A percentile compares a stretch with the other conserved stretches of the same genome.
Conservation (phyloP, 768 basidiomycete genomes). For the Pleurotus ostreatus region DNA sequence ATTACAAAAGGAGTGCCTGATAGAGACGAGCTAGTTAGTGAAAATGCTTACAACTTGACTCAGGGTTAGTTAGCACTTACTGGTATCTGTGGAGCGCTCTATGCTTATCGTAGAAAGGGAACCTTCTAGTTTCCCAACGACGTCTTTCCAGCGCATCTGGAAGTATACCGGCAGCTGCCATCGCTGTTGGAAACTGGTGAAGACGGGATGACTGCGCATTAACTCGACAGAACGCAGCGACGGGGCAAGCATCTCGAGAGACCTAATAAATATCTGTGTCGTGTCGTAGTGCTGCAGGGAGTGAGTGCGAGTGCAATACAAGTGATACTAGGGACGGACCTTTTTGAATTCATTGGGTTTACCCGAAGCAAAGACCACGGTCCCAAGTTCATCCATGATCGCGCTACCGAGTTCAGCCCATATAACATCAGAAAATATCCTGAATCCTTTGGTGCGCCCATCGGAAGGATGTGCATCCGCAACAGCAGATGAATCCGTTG, state of each 20-base stretch:
- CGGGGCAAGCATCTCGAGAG: conserved; percentile 80
- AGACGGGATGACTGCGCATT: conserved; percentile 73
- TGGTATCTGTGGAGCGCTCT: conserved; percentile 17
- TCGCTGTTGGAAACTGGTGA: conserved; percentile 67
- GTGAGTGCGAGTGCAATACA: conserved; percentile 1
- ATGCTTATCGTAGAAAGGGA: conserved; percentile 41
- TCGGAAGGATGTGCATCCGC: conserved; percentile 1
- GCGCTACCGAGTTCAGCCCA: conserved; percentile 82
- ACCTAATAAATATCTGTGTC: conserved; percentile 76
- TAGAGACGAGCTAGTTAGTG: background rate
- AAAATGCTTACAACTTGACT: background rate
- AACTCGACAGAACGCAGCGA: conserved; percentile 63
- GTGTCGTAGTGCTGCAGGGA: conserved; percentile 72
- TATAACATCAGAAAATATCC: conserved; percentile 83
- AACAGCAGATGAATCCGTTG: background rate
- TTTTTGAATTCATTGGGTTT: conserved; percentile 86
- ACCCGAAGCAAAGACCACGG: conserved; percentile 84
- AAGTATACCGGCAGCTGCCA: conserved; percentile 99
- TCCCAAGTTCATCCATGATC: conserved; percentile 83
- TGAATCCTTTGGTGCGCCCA: conserved; percentile 47
- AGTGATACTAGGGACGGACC: conserved; percentile 37
- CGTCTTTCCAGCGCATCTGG: conserved; percentile 96
- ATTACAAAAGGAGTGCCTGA: conserved; percentile 41
- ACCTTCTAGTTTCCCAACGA: conserved; percentile 74
- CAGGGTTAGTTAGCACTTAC: background rate